Evolutionary conservation across 177 flowering plant species (phyloP).

Genomic region (Vitis hybrid): DNA sequence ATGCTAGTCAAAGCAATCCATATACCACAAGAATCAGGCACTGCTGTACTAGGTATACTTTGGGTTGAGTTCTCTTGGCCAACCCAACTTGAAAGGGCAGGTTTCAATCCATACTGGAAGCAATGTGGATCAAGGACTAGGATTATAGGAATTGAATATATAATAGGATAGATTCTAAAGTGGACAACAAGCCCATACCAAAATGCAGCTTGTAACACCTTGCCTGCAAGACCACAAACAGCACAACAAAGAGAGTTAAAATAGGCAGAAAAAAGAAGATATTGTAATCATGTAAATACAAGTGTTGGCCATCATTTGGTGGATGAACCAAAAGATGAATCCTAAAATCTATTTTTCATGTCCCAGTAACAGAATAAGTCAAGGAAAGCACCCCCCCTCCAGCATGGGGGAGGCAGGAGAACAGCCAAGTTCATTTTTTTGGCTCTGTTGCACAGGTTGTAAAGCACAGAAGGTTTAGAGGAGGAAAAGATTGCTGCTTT

Average conservation of each 20-base stretch:
- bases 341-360: too few species aligned
- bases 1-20: conserved; percentile 35
- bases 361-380: too few species aligned
- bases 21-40: conserved; percentile 9
- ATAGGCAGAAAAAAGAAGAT: neutral
- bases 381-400: too few species aligned
- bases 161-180: conserved; percentile 87
- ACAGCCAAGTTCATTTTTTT: too few species aligned
- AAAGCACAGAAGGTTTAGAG: too few species aligned
- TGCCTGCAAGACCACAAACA: conserved; percentile 45
- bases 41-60: conserved; percentile 6
- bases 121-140: conserved; percentile 56
- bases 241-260: neutral
- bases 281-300: too few species aligned
- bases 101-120: conserved; percentile 45
- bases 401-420: too few species aligned
- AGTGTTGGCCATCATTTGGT: neutral
- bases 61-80: conserved; percentile 21
- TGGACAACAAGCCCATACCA: conserved; percentile 97
- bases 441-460: too few species aligned
- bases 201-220: conserved; percentile 67
- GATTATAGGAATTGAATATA: conserved; percentile 81
- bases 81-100: conserved; percentile 46
- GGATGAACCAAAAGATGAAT: neutral
- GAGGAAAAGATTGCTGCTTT: too few species aligned